A percentile compares a stretch with the other conserved stretches of the same genome.
phyloP scores from a whole-genome alignment of 2,329 filamentous ascomycete genomes.

The Ophiostoma piceae region DNA sequence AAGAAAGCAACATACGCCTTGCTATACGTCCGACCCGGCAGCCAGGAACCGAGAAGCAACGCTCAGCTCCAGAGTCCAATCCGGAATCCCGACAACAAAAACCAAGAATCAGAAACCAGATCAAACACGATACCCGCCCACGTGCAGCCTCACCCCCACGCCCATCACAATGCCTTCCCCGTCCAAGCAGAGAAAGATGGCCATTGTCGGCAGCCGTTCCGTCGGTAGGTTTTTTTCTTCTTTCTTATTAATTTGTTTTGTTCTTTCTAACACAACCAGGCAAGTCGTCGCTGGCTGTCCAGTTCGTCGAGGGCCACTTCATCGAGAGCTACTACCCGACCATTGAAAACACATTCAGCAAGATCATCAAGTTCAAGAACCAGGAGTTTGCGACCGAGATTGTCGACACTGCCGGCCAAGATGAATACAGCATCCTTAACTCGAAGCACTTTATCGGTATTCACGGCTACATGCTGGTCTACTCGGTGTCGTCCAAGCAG shows the following conservation, averaged over 20 bases:
- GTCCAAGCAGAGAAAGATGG: slow-evolving; percentile 87
- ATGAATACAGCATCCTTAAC: slow-evolving; percentile 98
- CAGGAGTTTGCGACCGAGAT: slow-evolving; percentile 96
- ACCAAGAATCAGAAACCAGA: neutral
- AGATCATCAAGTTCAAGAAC: slow-evolving; percentile 85
- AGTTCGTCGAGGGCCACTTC: slow-evolving; percentile 95
- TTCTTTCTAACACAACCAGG: slow-evolving; percentile 47
- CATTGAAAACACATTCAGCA: slow-evolving; percentile 98
- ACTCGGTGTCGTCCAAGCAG: slow-evolving; percentile 89
- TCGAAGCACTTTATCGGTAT: slow-evolving; percentile 99
- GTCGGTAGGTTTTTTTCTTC: slow-evolving; percentile 45
- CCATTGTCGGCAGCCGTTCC: slow-evolving; percentile 89
- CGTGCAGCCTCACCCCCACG: slow-evolving; percentile 24
- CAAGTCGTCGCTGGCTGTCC: slow-evolving; percentile 95
- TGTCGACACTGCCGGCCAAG: slow-evolving; percentile 96
- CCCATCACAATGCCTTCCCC: slow-evolving; percentile 39
- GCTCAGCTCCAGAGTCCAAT: neutral
- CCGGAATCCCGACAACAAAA: neutral
- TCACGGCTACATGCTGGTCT: slow-evolving; percentile 97
- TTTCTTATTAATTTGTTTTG: neutral
- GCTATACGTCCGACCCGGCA: neutral
- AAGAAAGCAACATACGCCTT: neutral
- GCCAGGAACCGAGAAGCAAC: neutral
- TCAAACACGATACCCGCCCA: slow-evolving; percentile 12
- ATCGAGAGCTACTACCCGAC: slow-evolving; percentile 99